Conservation (phyloP, 371 early-diverging fungal species). For the Synchytrium microbalum region DNA sequence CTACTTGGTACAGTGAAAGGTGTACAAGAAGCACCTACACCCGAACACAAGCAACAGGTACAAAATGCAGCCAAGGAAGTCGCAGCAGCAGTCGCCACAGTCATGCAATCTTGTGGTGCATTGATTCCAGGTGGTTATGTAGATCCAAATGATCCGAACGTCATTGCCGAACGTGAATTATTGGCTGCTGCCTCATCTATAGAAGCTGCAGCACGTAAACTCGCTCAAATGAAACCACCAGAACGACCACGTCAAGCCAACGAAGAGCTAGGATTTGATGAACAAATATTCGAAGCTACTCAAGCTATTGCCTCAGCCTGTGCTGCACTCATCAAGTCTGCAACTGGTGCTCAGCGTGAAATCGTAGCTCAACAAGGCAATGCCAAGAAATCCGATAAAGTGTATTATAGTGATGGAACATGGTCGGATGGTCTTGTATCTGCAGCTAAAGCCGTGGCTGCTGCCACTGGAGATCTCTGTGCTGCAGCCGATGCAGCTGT, state of each 20-base stretch:
- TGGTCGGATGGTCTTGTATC: slow-evolving; percentile 52
- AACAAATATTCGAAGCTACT: slow-evolving; percentile 38
- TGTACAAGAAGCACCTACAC: slow-evolving; percentile 16
- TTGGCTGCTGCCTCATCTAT: slow-evolving; percentile 41
- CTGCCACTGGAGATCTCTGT: slow-evolving; percentile 37
- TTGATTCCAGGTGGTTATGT: slow-evolving; percentile 40
- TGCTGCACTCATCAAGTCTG: slow-evolving; percentile 40
- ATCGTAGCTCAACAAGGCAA: slow-evolving; percentile 25
- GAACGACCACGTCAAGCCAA: slow-evolving; percentile 16
- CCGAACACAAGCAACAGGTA: slow-evolving; percentile 18
- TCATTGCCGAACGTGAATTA: slow-evolving; percentile 45
- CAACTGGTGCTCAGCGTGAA: slow-evolving; percentile 44
- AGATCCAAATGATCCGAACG: slow-evolving; percentile 43
- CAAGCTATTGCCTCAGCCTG: slow-evolving; percentile 43
- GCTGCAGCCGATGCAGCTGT: slow-evolving; percentile 35
- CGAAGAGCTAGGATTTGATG: slow-evolving; percentile 37
- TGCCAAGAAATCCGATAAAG: slow-evolving; percentile 13
- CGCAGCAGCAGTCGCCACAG: slow-evolving; percentile 26
- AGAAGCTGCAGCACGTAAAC: slow-evolving; percentile 40
- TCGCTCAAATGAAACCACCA: slow-evolving; percentile 18
- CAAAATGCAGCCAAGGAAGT: slow-evolving; percentile 29
- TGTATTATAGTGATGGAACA: slow-evolving; percentile 46
- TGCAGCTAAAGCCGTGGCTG: slow-evolving; percentile 42
- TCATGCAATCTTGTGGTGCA: slow-evolving; percentile 21
- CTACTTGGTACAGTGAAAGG: slow-evolving; percentile 21